phyloP scores from a whole-genome alignment of 2,329 filamentous ascomycete genomes.

The Fusarium veterinarium region DNA sequence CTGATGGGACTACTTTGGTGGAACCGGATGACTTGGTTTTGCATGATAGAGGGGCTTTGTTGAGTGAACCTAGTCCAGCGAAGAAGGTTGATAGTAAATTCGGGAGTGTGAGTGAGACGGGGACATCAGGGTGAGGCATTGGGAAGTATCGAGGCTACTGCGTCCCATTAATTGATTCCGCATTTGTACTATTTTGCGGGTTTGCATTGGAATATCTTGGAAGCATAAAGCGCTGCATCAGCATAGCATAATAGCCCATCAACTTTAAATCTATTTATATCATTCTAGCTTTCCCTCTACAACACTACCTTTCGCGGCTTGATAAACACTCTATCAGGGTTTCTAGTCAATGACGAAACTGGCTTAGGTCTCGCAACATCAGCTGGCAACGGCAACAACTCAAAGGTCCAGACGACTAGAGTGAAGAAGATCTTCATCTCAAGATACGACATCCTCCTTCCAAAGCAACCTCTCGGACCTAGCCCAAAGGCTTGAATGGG shows the following conservation, averaged over 20 bases:
- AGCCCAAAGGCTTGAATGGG: slow-evolving; percentile 51
- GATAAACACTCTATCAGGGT: slow-evolving; percentile 8
- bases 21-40: background rate
- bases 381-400: slow-evolving; percentile 13
- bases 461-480: slow-evolving; percentile 53
- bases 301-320: background rate
- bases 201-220: rapidly evolving
- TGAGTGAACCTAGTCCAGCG: background rate
- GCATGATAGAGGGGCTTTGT: background rate
- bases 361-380: background rate
- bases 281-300: background rate
- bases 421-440: slow-evolving; percentile 45
- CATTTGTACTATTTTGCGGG: rapidly evolving
- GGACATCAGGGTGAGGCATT: background rate
- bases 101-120: background rate
- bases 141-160: rapidly evolving
- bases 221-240: background rate
- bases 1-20: background rate
- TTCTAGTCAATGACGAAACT: background rate
- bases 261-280: background rate
- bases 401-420: slow-evolving; percentile 46
- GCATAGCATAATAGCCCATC: background rate
- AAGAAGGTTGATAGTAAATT: background rate
- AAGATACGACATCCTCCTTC: slow-evolving; percentile 46
- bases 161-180: rapidly evolving